phyloP scores from a whole-genome alignment of 805 yeast species.

The Lachancea sp. region DNA sequence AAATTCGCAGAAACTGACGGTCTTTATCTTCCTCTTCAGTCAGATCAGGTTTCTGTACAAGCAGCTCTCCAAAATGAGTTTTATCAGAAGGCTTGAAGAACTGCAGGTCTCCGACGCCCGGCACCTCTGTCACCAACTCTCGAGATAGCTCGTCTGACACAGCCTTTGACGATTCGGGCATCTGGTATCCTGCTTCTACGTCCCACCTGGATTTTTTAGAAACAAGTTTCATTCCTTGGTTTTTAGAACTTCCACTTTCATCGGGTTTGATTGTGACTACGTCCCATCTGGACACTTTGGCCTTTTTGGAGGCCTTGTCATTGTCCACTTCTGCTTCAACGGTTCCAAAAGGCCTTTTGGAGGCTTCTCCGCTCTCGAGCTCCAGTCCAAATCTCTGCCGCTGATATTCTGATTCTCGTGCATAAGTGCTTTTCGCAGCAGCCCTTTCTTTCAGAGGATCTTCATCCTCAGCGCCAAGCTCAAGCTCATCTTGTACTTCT shows the following conservation, averaged over 20 bases:
- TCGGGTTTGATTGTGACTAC: slow-evolving; percentile 4
- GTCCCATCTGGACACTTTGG: slow-evolving; percentile 10
- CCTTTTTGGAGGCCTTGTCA: not conserved
- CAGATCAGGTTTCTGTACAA: slow-evolving; percentile 34
- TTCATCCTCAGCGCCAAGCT: slow-evolving; percentile 19
- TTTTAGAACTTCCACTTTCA: no score
- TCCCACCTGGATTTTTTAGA: slow-evolving; percentile 32
- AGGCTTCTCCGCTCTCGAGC: slow-evolving; percentile 25
- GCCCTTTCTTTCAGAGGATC: slow-evolving; percentile 25
- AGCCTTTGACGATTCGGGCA: slow-evolving; percentile 44
- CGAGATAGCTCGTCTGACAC: slow-evolving; percentile 29
- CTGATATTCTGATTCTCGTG: slow-evolving; percentile 45
- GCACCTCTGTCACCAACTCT: slow-evolving; percentile 46
- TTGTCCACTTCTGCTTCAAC: slow-evolving; percentile 1
- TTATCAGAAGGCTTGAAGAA: slow-evolving; percentile 67
- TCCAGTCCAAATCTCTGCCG: slow-evolving; percentile 33
- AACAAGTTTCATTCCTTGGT: not conserved
- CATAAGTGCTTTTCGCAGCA: slow-evolving; percentile 25
- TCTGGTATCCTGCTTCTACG: slow-evolving; percentile 37
- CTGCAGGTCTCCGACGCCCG: slow-evolving; percentile 60
- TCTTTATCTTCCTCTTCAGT: slow-evolving; percentile 52
- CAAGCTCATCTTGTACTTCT: slow-evolving; percentile 27
- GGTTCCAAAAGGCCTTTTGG: slow-evolving; percentile 13
- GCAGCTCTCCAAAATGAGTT: slow-evolving; percentile 60
- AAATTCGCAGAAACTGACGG: slow-evolving; percentile 51